These are phyloP conservation scores for Colletotrichum caudatum DNA, from an alignment of 2,329 filamentous ascomycete genomes.

Conservation along the genomic window DNA sequence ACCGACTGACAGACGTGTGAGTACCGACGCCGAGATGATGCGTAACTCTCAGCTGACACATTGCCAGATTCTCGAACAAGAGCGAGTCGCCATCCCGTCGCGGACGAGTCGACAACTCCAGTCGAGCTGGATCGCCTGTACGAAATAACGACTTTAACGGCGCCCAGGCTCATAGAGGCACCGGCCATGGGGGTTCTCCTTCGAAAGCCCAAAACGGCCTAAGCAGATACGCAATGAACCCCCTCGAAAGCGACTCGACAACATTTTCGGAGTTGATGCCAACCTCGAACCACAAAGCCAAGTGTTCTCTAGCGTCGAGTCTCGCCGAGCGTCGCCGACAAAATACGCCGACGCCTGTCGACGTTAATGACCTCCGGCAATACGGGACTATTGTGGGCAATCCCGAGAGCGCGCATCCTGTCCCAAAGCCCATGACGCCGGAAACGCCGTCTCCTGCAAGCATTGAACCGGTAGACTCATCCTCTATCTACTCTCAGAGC, in stretches of 20 bases:
- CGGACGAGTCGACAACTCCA: slow-evolving; percentile 39
- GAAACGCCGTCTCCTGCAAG: slow-evolving; percentile 3
- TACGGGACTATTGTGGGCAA: slow-evolving; percentile 27
- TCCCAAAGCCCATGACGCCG: slow-evolving; percentile 44
- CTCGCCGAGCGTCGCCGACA: slow-evolving; percentile 39
- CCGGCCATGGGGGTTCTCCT: not conserved
- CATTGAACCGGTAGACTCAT: slow-evolving; percentile 27
- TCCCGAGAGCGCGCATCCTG: slow-evolving; percentile 33
- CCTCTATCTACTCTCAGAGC: slow-evolving; percentile 41
- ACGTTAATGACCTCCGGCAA: slow-evolving; percentile 32
- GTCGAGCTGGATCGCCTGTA: slow-evolving; percentile 44
- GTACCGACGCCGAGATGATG: slow-evolving; percentile 32
- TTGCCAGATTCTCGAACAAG: slow-evolving; percentile 51
- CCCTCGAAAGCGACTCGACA: slow-evolving; percentile 26
- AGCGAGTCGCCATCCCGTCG: slow-evolving; percentile 47
- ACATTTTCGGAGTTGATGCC: slow-evolving; percentile 40
- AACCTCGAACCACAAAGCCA: slow-evolving; percentile 12
- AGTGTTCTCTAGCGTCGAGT: slow-evolving; percentile 30
- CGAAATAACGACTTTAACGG: slow-evolving; percentile 36
- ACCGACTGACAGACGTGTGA: slow-evolving; percentile 61
- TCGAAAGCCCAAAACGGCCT: not conserved
- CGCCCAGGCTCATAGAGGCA: not conserved
- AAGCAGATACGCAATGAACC: not conserved
- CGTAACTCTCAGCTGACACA: slow-evolving; percentile 29
- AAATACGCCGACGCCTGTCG: slow-evolving; percentile 18